Base-by-base conservation (phyloP, 1,284 basidiomycete species). In the Papiliotrema flavescens region DNA sequence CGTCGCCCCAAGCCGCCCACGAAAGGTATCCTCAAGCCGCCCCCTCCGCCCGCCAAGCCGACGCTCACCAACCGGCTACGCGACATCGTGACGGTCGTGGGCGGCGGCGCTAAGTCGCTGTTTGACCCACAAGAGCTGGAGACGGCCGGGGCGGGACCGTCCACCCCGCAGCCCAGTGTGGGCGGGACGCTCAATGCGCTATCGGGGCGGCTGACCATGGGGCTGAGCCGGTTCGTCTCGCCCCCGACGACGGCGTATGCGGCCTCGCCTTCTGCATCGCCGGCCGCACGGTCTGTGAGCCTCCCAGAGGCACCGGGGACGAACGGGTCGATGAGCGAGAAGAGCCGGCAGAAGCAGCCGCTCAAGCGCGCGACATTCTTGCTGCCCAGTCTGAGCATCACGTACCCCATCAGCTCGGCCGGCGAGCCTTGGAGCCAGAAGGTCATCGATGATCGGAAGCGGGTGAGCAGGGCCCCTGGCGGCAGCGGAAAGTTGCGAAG, bases 311-410 rank as follows among this genome's bases (percentile, higher is more conserved):
- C n/a, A 28, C 56, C 14, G 53, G 49, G n/a, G 45, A 53, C 5
- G 23, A 39, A 5, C 9, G 35, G 35, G 35, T 17, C n/a, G n/a
- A 6, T 35, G 28, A 53, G 54, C 24, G 69, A 71, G 54, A 67
- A 62, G 47, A 54, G 51, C 9, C 52, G 60, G 26, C 62, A 66
- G 53, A 71, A 69, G 49, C 67, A 71, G 63, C 83, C 88, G 6
- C 80, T 93, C 57, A 91, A 88, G 70, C 79, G 88, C 50, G 89
- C 89, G 0, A 88, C 92, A 63, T 93, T 91, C 69, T 87, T 90
- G 60, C 78, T 93, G 2, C 89, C 88, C 0, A 83, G 86, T 65
- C 83, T 92, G 66, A 84, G 84, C 34, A 89, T 86, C 23, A 84
- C 90, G 24, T 95, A 93, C 70, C 89, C 89, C 0, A 93, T 94